phyloP scores from a whole-genome alignment of 805 yeast genomes.

The Metschnikowia drakensbergensis region DNA sequence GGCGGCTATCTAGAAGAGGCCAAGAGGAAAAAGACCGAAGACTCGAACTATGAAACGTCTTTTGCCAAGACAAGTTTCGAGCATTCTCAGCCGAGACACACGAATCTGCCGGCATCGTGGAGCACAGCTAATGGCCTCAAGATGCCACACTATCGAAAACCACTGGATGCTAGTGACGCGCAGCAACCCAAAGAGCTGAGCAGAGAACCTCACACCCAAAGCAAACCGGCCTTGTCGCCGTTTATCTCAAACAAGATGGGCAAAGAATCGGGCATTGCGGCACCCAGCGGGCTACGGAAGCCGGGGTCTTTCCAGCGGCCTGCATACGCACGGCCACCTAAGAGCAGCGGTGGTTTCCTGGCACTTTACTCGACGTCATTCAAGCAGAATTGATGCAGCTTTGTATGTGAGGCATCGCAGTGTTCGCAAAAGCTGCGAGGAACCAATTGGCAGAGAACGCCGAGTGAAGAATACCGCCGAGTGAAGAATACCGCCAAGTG shows the following conservation, averaged over 20 bases:
- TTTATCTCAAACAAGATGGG: slow-evolving; percentile 18
- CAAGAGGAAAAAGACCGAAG: background rate
- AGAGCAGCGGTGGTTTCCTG: slow-evolving; percentile 14
- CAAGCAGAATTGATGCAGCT: slow-evolving; percentile 6
- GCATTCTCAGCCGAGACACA: background rate
- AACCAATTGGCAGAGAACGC: background rate
- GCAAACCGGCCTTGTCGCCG: slow-evolving; percentile 8
- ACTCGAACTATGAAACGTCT: background rate
- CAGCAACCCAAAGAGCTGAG: background rate
- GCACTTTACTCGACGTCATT: slow-evolving; percentile 17
- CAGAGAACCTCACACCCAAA: background rate
- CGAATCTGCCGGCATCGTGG: background rate
- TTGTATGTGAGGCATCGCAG: no score
- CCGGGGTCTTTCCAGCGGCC: slow-evolving; percentile 18
- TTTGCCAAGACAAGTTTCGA: background rate
- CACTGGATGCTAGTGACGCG: background rate
- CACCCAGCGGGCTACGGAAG: slow-evolving; percentile 11
- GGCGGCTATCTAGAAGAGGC: background rate
- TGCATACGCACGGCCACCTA: slow-evolving; percentile 7
- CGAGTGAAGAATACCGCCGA: no score
- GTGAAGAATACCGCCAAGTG: no score
- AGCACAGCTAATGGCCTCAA: slow-evolving; percentile 6
- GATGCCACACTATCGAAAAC: slow-evolving; percentile 18
- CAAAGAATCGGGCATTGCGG: background rate
- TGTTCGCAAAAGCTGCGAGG: background rate